A percentile compares a stretch with the other conserved stretches of the same genome.
Evolutionary conservation across 495 filamentous ascomycete genomes (phyloP).

Genomic region (Letharia lupina): DNA sequence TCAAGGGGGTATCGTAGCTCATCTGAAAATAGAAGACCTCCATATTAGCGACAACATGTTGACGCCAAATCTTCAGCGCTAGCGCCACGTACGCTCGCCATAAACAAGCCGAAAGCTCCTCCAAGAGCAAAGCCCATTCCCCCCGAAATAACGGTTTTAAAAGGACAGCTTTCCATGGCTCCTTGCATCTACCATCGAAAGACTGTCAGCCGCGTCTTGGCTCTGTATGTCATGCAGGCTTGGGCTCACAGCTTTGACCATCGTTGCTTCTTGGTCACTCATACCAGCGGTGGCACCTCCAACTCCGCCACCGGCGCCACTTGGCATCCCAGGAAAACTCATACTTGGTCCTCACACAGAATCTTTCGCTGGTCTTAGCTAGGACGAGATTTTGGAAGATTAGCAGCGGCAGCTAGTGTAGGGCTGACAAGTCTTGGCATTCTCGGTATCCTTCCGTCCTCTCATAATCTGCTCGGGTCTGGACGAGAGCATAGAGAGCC

Average conservation of each 20-base stretch:
- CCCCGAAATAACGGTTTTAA: slow-evolving; percentile 74
- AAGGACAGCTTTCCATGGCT: slow-evolving; percentile 81
- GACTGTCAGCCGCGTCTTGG: not conserved
- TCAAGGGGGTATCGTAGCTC: slow-evolving; percentile 80
- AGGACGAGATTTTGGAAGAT: not conserved
- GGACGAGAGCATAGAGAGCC: too few relatives aligned
- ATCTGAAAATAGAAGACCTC: slow-evolving; percentile 46
- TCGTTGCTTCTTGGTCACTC: slow-evolving; percentile 45
- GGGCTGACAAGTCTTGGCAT: slow-evolving; percentile 2
- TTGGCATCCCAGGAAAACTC: slow-evolving; percentile 40
- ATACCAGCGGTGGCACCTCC: slow-evolving; percentile 31
- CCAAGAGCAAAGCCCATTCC: slow-evolving; percentile 85
- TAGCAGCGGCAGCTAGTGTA: not conserved
- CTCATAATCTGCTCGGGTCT: too few relatives aligned
- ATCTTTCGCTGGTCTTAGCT: not conserved
- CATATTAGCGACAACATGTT: not conserved
- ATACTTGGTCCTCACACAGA: slow-evolving; percentile 23
- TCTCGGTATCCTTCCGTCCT: too few relatives aligned
- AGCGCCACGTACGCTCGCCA: slow-evolving; percentile 65
- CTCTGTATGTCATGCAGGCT: not conserved
- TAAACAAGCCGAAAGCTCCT: slow-evolving; percentile 89
- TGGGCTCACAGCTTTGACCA: slow-evolving; percentile 44
- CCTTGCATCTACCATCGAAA: slow-evolving; percentile 55
- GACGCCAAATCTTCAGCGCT: slow-evolving; percentile 23
- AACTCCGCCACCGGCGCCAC: slow-evolving; percentile 28